A percentile compares a stretch with the other conserved stretches of the same genome.
phyloP scores from a whole-genome alignment of 768 basidiomycete genomes.

The Russula emetica region DNA sequence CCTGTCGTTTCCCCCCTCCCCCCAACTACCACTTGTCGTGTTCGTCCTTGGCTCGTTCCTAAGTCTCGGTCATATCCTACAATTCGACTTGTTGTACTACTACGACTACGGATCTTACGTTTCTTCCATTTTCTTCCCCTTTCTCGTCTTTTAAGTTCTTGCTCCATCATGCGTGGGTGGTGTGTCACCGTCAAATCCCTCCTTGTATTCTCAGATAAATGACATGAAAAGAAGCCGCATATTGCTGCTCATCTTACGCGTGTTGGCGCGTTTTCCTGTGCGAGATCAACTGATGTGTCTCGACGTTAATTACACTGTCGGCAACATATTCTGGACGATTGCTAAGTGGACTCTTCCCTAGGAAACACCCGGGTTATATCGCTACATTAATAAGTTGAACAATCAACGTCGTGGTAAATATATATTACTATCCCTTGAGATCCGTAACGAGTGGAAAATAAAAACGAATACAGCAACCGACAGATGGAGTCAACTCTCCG shows the following conservation, averaged over 20 bases:
- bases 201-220: slow-evolving; percentile 19
- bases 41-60: slow-evolving; percentile 38
- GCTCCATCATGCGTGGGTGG: slow-evolving; percentile 26
- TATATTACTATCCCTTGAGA: not conserved
- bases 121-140: slow-evolving; percentile 19
- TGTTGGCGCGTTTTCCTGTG: no score
- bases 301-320: not conserved
- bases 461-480: no score
- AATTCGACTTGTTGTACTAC: slow-evolving; percentile 39
- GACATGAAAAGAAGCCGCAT: not conserved
- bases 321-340: not conserved
- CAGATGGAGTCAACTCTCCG: no score
- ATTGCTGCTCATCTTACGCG: not conserved
- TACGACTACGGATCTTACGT: slow-evolving; percentile 37
- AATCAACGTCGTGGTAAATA: not conserved
- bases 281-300: not conserved
- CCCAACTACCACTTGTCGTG: slow-evolving; percentile 41
- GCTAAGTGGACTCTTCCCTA: not conserved
- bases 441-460: not conserved
- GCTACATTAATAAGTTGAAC: not conserved
- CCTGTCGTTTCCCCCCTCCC: slow-evolving; percentile 36
- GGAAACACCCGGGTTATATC: not conserved
- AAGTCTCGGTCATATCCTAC: slow-evolving; percentile 39
- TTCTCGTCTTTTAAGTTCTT: slow-evolving; percentile 19
- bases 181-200: slow-evolving; percentile 12